Percentiles rank a stretch among this genome's conserved stretches.
Conservation (phyloP, 768 basidiomycete species). For the Boletellus sp. region DNA sequence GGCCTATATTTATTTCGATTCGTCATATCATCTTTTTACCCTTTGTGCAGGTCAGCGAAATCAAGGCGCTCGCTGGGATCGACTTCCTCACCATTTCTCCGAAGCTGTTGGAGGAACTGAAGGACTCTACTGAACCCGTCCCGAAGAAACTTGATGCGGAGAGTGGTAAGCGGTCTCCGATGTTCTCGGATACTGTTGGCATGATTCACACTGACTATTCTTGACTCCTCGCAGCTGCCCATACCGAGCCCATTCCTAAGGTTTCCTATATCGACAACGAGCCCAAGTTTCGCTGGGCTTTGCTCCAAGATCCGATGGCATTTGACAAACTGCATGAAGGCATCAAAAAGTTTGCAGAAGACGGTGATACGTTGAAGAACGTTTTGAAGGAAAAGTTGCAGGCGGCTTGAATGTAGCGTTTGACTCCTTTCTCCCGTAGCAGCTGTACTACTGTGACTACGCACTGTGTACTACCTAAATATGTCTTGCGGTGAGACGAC, state of each 20-base stretch:
- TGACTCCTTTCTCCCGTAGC: no score
- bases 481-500: no score
- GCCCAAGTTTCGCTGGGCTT: slow-evolving; percentile 91
- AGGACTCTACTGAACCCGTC: slow-evolving; percentile 70
- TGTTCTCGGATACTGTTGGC: no score
- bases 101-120: slow-evolving; percentile 86
- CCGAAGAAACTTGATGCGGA: slow-evolving; percentile 77
- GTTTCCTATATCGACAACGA: slow-evolving; percentile 88
- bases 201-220: no score
- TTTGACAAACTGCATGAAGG: slow-evolving; percentile 98
- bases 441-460: no score
- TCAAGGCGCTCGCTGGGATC: slow-evolving; percentile 90
- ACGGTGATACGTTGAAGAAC: slow-evolving; percentile 81
- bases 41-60: slow-evolving; percentile 69
- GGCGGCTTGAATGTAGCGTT: not conserved
- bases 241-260: slow-evolving; percentile 55
- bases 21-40: not conserved
- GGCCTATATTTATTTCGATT: not conserved
- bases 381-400: slow-evolving; percentile 65
- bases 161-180: no score
- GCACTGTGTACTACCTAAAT: not conserved
- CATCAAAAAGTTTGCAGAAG: slow-evolving; percentile 97
- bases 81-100: slow-evolving; percentile 98
- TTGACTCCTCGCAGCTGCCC: no score
- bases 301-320: slow-evolving; percentile 93